These are phyloP conservation scores for Sarocladium strictum DNA, from an alignment of 2,329 filamentous ascomycete species.

Conservation along the genomic window DNA sequence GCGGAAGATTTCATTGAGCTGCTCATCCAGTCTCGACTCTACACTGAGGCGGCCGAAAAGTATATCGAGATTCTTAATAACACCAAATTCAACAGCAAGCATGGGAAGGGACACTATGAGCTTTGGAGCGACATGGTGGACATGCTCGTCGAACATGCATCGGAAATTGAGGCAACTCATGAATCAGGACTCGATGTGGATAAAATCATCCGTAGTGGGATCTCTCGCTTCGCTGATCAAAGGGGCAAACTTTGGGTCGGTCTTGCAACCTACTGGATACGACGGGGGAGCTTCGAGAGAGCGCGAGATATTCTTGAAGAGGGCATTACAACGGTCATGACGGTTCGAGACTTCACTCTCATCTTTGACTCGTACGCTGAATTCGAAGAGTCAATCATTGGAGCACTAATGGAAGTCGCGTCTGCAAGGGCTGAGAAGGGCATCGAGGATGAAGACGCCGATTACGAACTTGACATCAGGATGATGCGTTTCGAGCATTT, in stretches of 20 bases:
- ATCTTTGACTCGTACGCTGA: slow-evolving; percentile 96
- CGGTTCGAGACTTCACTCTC: slow-evolving; percentile 91
- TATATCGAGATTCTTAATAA: slow-evolving; percentile 94
- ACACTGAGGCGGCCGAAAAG: slow-evolving; percentile 83
- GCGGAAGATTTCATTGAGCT: slow-evolving; percentile 93
- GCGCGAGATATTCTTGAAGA: slow-evolving; percentile 93
- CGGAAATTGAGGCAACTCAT: slow-evolving; percentile 73
- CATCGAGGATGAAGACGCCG: slow-evolving; percentile 71
- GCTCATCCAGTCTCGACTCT: slow-evolving; percentile 71
- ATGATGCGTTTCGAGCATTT: slow-evolving; percentile 98
- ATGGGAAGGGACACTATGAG: slow-evolving; percentile 91
- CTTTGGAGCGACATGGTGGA: slow-evolving; percentile 98
- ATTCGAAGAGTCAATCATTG: slow-evolving; percentile 94
- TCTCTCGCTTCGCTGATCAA: slow-evolving; percentile 86
- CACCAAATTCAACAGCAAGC: slow-evolving; percentile 82
- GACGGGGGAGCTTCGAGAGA: slow-evolving; percentile 83
- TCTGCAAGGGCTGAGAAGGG: slow-evolving; percentile 74
- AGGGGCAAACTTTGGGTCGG: slow-evolving; percentile 93
- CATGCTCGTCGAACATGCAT: slow-evolving; percentile 82
- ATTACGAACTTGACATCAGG: slow-evolving; percentile 90
- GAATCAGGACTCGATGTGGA: slow-evolving; percentile 86
- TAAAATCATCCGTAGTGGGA: slow-evolving; percentile 85
- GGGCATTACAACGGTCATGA: slow-evolving; percentile 97
- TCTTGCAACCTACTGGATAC: slow-evolving; percentile 94
- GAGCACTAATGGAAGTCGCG: slow-evolving; percentile 83